Evolutionary conservation across 108 stramenopile species (phyloP).

Genomic region (Stephanodiscus minutulus): DNA sequence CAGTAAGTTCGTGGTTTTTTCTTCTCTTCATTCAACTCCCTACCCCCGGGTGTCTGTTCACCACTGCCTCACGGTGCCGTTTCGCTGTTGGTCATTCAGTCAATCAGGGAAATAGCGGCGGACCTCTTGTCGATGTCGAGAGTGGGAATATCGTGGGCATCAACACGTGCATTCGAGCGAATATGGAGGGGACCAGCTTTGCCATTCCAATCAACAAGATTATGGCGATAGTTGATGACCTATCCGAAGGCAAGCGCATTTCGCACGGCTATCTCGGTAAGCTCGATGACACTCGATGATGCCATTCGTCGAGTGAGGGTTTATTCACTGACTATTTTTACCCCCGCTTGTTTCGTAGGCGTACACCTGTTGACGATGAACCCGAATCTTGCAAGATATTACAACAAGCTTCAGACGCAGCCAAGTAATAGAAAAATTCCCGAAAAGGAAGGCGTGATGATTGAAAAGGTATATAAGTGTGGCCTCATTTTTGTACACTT

Average conservation of each 20-base stretch:
- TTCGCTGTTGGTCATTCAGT: constrained; percentile 4
- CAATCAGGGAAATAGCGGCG: constrained; percentile 83
- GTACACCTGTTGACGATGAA: constrained; percentile 66
- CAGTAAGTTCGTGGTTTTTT: background rate
- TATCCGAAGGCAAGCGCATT: constrained; percentile 68
- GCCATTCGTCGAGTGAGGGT: background rate
- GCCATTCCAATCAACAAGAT: constrained; percentile 89
- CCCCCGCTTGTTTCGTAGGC: background rate
- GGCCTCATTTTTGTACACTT: background rate
- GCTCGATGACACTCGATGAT: constrained; percentile 37
- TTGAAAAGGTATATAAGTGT: constrained; percentile 51
- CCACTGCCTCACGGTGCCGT: no score
- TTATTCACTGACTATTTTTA: background rate
- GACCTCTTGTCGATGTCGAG: constrained; percentile 87
- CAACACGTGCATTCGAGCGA: constrained; percentile 88
- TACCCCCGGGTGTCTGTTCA: no score
- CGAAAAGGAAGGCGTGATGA: constrained; percentile 78
- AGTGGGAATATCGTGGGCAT: constrained; percentile 86
- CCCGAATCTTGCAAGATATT: constrained; percentile 68
- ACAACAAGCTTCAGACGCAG: constrained; percentile 26
- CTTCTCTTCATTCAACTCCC: no score
- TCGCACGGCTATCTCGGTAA: constrained; percentile 86
- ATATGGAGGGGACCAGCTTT: constrained; percentile 91
- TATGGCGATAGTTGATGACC: constrained; percentile 67
- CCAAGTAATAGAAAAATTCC: constrained; percentile 46